These are phyloP conservation scores for Zygnema circumcarinatum DNA, from an alignment of 139 green algal species.

Conservation along the genomic window DNA sequence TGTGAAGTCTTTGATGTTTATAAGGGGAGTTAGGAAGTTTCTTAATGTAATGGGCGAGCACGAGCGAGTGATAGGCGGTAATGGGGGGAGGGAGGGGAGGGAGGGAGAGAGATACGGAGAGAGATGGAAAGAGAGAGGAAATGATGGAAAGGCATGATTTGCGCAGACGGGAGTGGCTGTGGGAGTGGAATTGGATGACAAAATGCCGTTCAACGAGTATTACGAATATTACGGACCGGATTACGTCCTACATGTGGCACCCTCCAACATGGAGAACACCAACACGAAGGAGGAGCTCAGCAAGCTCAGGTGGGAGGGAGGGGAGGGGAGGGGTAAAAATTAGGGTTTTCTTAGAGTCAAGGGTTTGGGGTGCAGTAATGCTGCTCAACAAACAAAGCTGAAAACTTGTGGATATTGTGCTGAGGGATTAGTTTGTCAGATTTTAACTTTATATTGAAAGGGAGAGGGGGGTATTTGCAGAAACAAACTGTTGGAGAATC, in stretches of 20 bases:
- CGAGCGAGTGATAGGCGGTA: no score
- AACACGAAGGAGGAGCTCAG: slow-evolving; percentile 65
- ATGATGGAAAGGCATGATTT: background rate
- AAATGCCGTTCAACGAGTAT: slow-evolving; percentile 90
- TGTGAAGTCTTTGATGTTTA: no score
- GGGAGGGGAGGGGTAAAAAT: background rate
- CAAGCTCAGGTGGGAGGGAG: slow-evolving; percentile 42
- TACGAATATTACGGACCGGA: slow-evolving; percentile 86
- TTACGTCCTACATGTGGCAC: slow-evolving; percentile 72
- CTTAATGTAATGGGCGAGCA: no score
- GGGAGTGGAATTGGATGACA: slow-evolving; percentile 70
- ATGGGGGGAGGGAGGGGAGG: no score
- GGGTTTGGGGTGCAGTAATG: background rate
- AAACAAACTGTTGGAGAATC: slow-evolving; percentile 59
- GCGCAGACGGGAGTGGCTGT: slow-evolving; percentile 56
- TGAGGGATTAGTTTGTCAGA: no score
- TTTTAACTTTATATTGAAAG: no score
- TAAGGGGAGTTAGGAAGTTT: no score
- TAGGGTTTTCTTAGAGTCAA: slow-evolving; percentile 13
- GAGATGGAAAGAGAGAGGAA: no score
- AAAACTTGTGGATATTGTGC: background rate
- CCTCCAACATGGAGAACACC: slow-evolving; percentile 71
- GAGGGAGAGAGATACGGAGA: no score
- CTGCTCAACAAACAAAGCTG: slow-evolving; percentile 1
- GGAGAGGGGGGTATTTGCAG: no score